Conservation (phyloP, 768 basidiomycete genomes). For the Tephrocybe sp. region DNA sequence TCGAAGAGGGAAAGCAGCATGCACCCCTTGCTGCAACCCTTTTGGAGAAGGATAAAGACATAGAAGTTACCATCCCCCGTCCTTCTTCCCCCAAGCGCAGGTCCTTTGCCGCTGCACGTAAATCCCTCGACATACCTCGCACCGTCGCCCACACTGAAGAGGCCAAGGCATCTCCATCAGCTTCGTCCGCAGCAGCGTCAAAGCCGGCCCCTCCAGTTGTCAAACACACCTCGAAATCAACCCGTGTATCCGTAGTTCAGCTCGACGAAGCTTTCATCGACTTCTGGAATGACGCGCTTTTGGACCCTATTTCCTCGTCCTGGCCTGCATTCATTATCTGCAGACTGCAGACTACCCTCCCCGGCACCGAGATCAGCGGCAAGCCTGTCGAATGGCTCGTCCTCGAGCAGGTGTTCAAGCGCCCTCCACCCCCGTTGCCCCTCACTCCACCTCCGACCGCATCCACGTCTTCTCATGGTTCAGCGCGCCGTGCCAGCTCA, state of each 20-base stretch:
- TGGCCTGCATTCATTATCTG: slow-evolving; percentile 76
- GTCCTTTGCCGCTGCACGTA: slow-evolving; percentile 25
- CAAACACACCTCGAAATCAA: slow-evolving; percentile 38
- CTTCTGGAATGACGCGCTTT: slow-evolving; percentile 75
- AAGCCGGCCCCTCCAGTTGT: not conserved
- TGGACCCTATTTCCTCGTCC: slow-evolving; percentile 61
- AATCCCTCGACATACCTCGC: slow-evolving; percentile 25
- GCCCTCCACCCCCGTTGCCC: slow-evolving; percentile 31
- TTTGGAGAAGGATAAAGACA: slow-evolving; percentile 56
- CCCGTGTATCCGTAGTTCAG: slow-evolving; percentile 47
- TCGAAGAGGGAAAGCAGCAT: slow-evolving; percentile 34
- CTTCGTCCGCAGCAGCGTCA: not conserved
- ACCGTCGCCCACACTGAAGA: slow-evolving; percentile 14
- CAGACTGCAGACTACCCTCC: slow-evolving; percentile 51
- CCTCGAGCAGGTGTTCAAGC: slow-evolving; percentile 60
- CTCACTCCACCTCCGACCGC: slow-evolving; percentile 13
- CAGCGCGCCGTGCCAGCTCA: slow-evolving; percentile 27
- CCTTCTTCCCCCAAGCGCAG: slow-evolving; percentile 32
- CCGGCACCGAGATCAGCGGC: slow-evolving; percentile 27
- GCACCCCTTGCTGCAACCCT: slow-evolving; percentile 56
- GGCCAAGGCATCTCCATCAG: slow-evolving; percentile 15
- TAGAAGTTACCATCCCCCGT: slow-evolving; percentile 53
- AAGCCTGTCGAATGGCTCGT: slow-evolving; percentile 63
- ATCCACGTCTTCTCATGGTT: slow-evolving; percentile 16
- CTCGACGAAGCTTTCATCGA: slow-evolving; percentile 83